Conservation (phyloP, 208 protist genomes). For the Angomonas ambiguus region DNA sequence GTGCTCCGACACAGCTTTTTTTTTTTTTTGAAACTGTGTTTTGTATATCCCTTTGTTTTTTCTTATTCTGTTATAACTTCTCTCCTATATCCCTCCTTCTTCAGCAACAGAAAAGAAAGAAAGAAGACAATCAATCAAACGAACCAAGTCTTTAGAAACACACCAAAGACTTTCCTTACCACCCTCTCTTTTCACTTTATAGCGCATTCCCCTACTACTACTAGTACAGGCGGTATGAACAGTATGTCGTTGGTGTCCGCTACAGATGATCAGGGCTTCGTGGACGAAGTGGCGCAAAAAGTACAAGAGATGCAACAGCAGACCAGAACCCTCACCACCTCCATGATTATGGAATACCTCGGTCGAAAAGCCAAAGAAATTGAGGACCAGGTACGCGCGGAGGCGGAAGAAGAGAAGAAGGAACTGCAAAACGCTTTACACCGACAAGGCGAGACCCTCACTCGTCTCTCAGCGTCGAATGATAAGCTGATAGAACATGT, state of each 20-base stretch:
- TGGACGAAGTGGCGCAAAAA: slow-evolving; percentile 31
- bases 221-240: too few species aligned
- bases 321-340: slow-evolving; percentile 25
- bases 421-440: neutral
- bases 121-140: neutral
- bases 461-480: neutral
- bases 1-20: too few species aligned
- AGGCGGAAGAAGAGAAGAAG: neutral
- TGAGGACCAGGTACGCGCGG: slow-evolving; percentile 4
- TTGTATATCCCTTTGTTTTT: slow-evolving; percentile 6
- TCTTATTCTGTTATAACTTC: slow-evolving; percentile 2
- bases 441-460: neutral
- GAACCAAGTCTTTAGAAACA: neutral
- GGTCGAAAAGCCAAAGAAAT: slow-evolving; percentile 23
- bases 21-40: neutral
- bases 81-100: neutral
- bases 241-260: slow-evolving; percentile 38
- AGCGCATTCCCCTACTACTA: too few species aligned
- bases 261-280: slow-evolving; percentile 42
- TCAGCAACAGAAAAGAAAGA: slow-evolving; percentile 1
- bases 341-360: slow-evolving; percentile 67
- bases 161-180: neutral
- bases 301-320: slow-evolving; percentile 15
- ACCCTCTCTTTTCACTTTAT: neutral
- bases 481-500: neutral